Evolutionary conservation across 768 basidiomycete genomes (phyloP).

Genomic region (Collybiopsis luxurians): DNA sequence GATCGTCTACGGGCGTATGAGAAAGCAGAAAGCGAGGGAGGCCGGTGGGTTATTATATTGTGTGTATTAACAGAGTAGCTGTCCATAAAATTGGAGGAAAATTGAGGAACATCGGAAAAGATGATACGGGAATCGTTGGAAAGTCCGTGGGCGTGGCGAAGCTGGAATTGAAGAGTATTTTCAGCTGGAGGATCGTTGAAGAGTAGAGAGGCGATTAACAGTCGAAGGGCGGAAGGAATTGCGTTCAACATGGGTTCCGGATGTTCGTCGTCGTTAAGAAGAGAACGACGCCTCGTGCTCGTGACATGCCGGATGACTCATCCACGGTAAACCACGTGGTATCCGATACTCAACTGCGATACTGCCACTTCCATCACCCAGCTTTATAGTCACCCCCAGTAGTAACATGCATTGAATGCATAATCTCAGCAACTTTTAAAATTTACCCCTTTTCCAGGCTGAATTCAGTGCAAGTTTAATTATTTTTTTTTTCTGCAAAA

Average conservation of each 20-base stretch:
- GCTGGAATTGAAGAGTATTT: conserved; percentile 50
- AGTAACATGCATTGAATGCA: too few species aligned
- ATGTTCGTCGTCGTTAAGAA: neutral
- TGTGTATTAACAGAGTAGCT: conserved; percentile 41
- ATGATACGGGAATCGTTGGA: conserved; percentile 52
- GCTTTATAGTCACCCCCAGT: too few species aligned
- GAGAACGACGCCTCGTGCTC: too few species aligned
- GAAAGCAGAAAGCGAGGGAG: conserved; percentile 42
- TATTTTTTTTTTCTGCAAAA: too few species aligned
- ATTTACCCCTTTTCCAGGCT: too few species aligned
- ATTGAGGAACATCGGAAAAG: conserved; percentile 50
- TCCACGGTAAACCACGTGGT: too few species aligned
- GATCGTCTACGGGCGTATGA: conserved; percentile 33
- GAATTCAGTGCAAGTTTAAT: too few species aligned
- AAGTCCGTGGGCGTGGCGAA: conserved; percentile 64
- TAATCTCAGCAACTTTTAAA: too few species aligned
- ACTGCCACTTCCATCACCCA: too few species aligned
- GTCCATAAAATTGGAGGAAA: conserved; percentile 22
- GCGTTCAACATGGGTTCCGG: conserved; percentile 1
- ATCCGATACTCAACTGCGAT: too few species aligned
- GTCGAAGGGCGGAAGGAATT: conserved; percentile 39
- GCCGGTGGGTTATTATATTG: conserved; percentile 39
- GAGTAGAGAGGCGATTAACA: conserved; percentile 39
- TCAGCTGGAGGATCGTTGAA: conserved; percentile 28
- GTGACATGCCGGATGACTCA: too few species aligned